A percentile compares a stretch with the other conserved stretches of the same genome.
Evolutionary conservation across 202 grass and related monocot species (phyloP).

Genomic region (Bolboschoenoplectus hybrid): DNA sequence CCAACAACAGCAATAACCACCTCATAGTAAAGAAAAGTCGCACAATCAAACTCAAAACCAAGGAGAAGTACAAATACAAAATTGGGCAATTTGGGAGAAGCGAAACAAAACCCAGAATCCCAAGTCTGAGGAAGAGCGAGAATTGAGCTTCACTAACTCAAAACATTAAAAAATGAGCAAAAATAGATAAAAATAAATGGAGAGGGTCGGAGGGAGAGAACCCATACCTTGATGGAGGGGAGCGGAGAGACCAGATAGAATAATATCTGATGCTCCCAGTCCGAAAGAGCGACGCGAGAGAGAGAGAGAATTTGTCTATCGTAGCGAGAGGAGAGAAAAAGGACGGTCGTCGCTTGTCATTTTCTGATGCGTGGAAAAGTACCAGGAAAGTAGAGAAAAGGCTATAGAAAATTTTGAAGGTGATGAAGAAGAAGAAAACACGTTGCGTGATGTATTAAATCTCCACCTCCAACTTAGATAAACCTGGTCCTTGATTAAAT

Average conservation of each 20-base stretch:
- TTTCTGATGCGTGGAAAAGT: background rate
- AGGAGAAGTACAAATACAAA: background rate
- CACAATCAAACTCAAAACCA: slow-evolving; percentile 11
- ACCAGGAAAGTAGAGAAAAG: background rate
- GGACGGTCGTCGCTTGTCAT: background rate
- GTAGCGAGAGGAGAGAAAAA: background rate
- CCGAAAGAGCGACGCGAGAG: background rate
- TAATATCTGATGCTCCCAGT: background rate
- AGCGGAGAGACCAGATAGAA: background rate
- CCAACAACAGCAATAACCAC: background rate
- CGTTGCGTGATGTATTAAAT: background rate
- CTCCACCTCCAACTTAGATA: background rate
- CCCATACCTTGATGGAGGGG: slow-evolving; percentile 33
- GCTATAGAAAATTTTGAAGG: too few species aligned
- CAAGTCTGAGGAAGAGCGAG: background rate
- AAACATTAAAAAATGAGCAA: slow-evolving; percentile 22
- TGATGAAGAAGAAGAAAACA: background rate
- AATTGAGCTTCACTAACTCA: slow-evolving; percentile 3
- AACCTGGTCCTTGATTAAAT: background rate
- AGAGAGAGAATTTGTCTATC: slow-evolving; percentile 2
- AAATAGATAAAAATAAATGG: slow-evolving; percentile 13
- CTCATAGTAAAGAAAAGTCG: background rate
- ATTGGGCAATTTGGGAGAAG: slow-evolving; percentile 23
- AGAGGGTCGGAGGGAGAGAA: background rate
- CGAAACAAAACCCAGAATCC: slow-evolving; percentile 20